Evolutionary conservation across 169 alveolate species (phyloP).

Genomic region (Plasmodium malariae): DNA sequence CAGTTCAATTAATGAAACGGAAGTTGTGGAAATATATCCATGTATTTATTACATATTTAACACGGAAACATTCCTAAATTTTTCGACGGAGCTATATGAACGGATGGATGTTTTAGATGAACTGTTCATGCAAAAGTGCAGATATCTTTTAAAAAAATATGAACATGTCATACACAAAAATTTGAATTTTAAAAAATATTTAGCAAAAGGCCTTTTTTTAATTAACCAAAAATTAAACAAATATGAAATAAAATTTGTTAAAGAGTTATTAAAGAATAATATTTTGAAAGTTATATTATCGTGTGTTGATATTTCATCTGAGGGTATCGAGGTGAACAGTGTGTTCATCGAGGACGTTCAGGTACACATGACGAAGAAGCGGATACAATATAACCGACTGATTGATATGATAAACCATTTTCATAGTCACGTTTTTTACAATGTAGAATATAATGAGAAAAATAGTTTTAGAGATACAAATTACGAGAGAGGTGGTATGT

Average conservation of each 20-base stretch:
- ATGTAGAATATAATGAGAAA: too few species aligned
- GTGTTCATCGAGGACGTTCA: constrained; percentile 62
- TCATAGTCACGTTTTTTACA: constrained; percentile 28
- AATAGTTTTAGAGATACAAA: too few species aligned
- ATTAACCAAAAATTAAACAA: not conserved
- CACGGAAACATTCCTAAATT: not conserved
- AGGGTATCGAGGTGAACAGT: constrained; percentile 2
- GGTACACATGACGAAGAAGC: constrained; percentile 16
- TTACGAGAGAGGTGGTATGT: too few species aligned
- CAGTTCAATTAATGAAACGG: not conserved
- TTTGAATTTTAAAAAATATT: constrained; percentile 12
- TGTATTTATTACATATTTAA: constrained; percentile 67
- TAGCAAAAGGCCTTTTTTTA: constrained; percentile 38
- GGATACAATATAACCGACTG: constrained; percentile 11
- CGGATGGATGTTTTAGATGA: constrained; percentile 16
- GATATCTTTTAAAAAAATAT: constrained; percentile 22
- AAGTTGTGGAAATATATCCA: constrained; percentile 18
- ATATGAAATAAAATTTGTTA: constrained; percentile 5
- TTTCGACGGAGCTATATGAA: constrained; percentile 35
- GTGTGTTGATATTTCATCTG: constrained; percentile 40
- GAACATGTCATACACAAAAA: constrained; percentile 1
- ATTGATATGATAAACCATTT: constrained; percentile 27
- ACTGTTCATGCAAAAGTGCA: constrained; percentile 7
- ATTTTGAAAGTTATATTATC: constrained; percentile 50
- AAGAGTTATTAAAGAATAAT: constrained; percentile 36